phyloP scores from a whole-genome alignment of 1,139 yeast genomes.

The Debaryomyces singareniensis region DNA sequence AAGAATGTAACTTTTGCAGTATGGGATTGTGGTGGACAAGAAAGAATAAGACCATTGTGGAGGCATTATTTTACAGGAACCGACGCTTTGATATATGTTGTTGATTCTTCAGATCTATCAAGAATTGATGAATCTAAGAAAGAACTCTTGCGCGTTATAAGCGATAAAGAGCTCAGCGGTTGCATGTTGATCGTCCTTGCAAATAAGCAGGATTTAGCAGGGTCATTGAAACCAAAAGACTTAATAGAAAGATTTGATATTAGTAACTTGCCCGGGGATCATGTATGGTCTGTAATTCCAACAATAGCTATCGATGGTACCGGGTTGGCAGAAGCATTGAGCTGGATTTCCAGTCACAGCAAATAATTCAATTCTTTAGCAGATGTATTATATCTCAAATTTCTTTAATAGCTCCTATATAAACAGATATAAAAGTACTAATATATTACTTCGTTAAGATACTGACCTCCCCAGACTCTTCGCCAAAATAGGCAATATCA shows the following conservation, averaged over 20 bases:
- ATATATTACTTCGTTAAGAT: constrained; percentile 9
- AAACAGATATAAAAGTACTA: no score
- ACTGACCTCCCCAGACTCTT: constrained; percentile 59
- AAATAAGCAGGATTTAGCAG: constrained; percentile 78
- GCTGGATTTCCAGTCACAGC: constrained; percentile 65
- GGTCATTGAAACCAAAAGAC: constrained; percentile 59
- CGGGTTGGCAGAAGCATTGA: constrained; percentile 67
- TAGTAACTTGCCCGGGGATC: constrained; percentile 47
- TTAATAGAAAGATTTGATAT: constrained; percentile 54
- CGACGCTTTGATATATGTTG: constrained; percentile 87
- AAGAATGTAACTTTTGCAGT: constrained; percentile 86
- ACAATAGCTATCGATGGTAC: constrained; percentile 72
- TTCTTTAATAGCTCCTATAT: constrained; percentile 1
- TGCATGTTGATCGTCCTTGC: constrained; percentile 81
- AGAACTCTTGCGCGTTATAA: constrained; percentile 71
- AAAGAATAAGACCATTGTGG: constrained; percentile 86
- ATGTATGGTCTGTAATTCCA: constrained; percentile 72
- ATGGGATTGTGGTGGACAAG: constrained; percentile 98
- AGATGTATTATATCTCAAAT: neutral
- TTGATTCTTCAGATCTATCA: constrained; percentile 70
- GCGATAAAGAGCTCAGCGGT: constrained; percentile 74
- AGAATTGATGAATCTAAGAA: constrained; percentile 74
- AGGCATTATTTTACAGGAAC: constrained; percentile 93
- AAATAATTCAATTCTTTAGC: constrained; percentile 16
- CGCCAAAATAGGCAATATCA: constrained; percentile 81